Conservation (phyloP, 2,329 filamentous ascomycete genomes). For the Emergomyces orientalis region DNA sequence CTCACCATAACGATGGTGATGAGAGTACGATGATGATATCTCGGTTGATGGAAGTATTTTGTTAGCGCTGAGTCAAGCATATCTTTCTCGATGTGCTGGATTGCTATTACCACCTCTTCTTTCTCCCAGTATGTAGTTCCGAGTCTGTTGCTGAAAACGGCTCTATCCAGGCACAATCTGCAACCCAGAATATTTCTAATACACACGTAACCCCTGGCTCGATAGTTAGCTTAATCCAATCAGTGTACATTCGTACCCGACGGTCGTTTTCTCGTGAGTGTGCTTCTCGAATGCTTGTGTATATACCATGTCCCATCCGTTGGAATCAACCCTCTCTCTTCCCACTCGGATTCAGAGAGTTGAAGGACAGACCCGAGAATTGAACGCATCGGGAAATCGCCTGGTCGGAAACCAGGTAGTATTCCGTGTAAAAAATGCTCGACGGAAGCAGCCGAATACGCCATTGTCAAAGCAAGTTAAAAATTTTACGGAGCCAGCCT, state of each 20-base stretch:
- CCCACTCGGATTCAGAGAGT: not conserved
- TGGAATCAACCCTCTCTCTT: not conserved
- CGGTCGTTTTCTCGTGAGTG: not conserved
- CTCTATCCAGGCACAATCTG: too few relatives aligned
- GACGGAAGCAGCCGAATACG: slow-evolving; percentile 1
- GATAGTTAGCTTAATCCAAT: not conserved
- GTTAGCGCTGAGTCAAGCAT: not conserved
- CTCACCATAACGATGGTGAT: too few relatives aligned
- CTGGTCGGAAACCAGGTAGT: slow-evolving; percentile 16
- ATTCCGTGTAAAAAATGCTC: slow-evolving; percentile 14
- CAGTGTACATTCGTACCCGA: not conserved
- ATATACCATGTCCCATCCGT: not conserved
- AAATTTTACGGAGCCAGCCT: slow-evolving; percentile 15
- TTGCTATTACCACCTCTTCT: not conserved
- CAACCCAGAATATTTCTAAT: not conserved
- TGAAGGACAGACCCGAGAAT: not conserved
- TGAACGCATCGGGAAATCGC: slow-evolving; percentile 9
- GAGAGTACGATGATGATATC: not conserved
- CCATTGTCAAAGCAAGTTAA: not conserved
- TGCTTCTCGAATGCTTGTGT: not conserved
- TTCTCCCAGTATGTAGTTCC: not conserved
- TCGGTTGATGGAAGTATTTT: not conserved
- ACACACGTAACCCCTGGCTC: not conserved
- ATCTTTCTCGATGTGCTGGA: not conserved
- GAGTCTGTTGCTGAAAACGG: too few relatives aligned